Evolutionary conservation across 495 filamentous ascomycete genomes (phyloP), one percentile per base, ranked within the genome.

Genomic region (Penicillium ochrochloron): DNA sequence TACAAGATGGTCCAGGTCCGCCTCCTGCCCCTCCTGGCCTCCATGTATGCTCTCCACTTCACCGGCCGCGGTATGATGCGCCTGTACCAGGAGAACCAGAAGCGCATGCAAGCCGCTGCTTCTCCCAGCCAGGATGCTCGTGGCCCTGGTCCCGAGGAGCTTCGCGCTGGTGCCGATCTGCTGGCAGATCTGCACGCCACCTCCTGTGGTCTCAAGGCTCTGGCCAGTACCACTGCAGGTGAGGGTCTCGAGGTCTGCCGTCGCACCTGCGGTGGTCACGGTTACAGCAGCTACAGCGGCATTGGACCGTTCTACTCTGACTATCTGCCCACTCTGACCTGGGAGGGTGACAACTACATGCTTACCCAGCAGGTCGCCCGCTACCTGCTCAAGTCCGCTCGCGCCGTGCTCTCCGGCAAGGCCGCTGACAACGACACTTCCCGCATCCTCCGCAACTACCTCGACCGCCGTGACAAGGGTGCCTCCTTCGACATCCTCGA

Each of bases 1-100:
- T 93, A 92, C 73, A 89, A 88, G 59, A 90, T 88, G 81, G 89
- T 92, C n/a, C 89, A 91, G 70, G 81, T 89, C 61, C 83, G 90
- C 17, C 73, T 92, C 5, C 76, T 92, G 34, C 88, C 90, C 4
- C 76, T 92, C 1, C 74, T 92, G 11, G 90, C 90, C 3, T 82
- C 87, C n/a, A 89, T 90, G 61, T 93, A 90, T 67, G 90, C 89
- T 3, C 77, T 89, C 37, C 90, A 92, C 67, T 91, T 92, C 67
- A 90, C 90, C 19, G 90, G 89, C 56, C 84, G 85, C 37, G 84
- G 83, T 19, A 88, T 92, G 85, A 87, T 88, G 83, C 77, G 74
- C 3, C 74, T 90, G 0, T 92, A 93, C 65, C 70, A 83, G 64
- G 83, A 87, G 67, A 89, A 89, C 73, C 85, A 88, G 69, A 83